Evolutionary conservation across 441 rosid genomes (phyloP).

Genomic region (Manihot esculenta): DNA sequence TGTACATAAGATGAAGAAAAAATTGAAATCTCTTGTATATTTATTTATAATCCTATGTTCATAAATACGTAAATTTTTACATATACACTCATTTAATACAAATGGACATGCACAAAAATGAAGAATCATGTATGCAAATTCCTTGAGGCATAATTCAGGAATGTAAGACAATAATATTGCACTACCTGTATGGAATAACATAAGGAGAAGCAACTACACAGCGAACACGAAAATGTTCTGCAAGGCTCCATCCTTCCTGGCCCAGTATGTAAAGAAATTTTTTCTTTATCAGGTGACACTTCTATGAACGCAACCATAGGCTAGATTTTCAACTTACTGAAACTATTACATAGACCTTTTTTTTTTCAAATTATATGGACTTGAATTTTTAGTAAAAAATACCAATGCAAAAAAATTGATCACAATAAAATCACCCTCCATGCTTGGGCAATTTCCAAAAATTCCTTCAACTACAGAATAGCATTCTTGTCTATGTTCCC

Average conservation of each 20-base stretch:
- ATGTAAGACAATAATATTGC: neutral
- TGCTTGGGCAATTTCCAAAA: conserved; percentile 49
- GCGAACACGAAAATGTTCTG: conserved; percentile 67
- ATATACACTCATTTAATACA: neutral
- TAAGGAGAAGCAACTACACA: conserved; percentile 90
- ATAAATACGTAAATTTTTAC: too few species aligned
- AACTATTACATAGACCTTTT: neutral
- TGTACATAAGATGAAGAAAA: neutral
- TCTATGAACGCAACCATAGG: conserved; percentile 5
- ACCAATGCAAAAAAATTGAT: conserved; percentile 94
- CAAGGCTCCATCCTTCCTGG: conserved; percentile 98
- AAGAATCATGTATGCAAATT: neutral
- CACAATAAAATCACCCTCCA: conserved; percentile 66
- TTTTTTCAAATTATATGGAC: too few species aligned
- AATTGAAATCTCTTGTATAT: neutral
- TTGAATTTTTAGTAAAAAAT: conserved; percentile 18
- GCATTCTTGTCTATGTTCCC: conserved; percentile 69
- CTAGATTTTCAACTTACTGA: conserved; percentile 9
- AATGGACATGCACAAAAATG: neutral
- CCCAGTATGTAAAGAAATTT: conserved; percentile 21
- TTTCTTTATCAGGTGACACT: conserved; percentile 11
- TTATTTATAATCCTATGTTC: neutral
- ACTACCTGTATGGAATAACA: conserved; percentile 90
- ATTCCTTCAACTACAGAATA: conserved; percentile 47
- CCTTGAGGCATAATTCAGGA: conserved; percentile 3